Evolutionary conservation across 768 basidiomycete species (phyloP).

Genomic region (Hygrophoropsis aurantiaca): DNA sequence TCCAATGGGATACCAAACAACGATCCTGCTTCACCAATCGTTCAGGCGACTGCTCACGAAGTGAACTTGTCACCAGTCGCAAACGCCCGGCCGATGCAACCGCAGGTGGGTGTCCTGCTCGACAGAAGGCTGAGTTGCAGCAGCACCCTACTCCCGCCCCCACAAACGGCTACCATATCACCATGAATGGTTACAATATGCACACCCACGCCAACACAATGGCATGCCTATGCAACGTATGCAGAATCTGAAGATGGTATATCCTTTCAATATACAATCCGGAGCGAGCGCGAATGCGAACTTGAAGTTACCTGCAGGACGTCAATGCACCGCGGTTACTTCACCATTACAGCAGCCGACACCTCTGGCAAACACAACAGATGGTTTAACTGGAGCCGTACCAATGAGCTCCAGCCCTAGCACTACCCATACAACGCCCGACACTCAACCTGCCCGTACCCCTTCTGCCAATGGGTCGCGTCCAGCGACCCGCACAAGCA

Average conservation of each 20-base stretch:
- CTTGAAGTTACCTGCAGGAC: constrained; percentile 36
- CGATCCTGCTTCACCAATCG: constrained; percentile 25
- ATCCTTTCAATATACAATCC: constrained; percentile 35
- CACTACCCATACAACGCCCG: constrained; percentile 38
- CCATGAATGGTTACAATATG: constrained; percentile 40
- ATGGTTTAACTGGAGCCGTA: constrained; percentile 23
- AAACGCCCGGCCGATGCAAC: constrained; percentile 22
- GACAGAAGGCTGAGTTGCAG: constrained; percentile 51
- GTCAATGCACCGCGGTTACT: constrained; percentile 45
- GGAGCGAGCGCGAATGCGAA: constrained; percentile 25
- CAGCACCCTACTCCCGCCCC: constrained; percentile 38
- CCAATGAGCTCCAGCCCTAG: constrained; percentile 39
- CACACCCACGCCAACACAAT: constrained; percentile 34
- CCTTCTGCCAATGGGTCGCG: constrained; percentile 62
- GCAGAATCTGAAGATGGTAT: constrained; percentile 53
- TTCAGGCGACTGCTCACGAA: constrained; percentile 25
- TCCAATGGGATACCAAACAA: constrained; percentile 23
- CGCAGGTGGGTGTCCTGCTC: constrained; percentile 36
- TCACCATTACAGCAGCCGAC: constrained; percentile 22
- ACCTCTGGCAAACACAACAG: constrained; percentile 21
- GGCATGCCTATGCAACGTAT: constrained; percentile 57
- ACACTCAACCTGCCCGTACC: constrained; percentile 40
- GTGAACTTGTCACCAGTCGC: constrained; percentile 5
- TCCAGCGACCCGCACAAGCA: constrained; percentile 33
- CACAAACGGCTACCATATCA: constrained; percentile 49